These are phyloP conservation scores for Boletus reticuloceps DNA, from an alignment of 768 basidiomycete species.

Conservation along the genomic window DNA sequence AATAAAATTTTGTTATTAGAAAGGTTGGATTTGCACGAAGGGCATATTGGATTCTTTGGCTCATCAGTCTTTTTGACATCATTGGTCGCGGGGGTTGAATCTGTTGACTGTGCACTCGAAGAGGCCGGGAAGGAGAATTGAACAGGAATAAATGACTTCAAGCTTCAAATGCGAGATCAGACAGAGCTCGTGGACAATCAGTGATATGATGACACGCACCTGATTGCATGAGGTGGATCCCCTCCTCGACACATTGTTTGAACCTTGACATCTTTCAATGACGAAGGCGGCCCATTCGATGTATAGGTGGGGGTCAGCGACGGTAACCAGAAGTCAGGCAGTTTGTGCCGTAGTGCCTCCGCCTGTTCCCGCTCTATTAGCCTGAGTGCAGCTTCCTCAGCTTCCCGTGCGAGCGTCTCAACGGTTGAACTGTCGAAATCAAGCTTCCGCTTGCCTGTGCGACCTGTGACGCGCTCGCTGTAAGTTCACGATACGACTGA, in stretches of 20 bases:
- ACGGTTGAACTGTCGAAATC: conserved; percentile 73
- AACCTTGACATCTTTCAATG: conserved; percentile 76
- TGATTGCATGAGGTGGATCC: conserved; percentile 70
- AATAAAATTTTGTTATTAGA: conserved; percentile 75
- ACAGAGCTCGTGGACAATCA: not conserved
- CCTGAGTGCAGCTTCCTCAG: conserved; percentile 83
- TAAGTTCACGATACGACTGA: not conserved
- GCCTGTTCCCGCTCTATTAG: conserved; percentile 85
- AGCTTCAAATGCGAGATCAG: conserved; percentile 38
- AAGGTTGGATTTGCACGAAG: conserved; percentile 81
- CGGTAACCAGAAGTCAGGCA: conserved; percentile 97
- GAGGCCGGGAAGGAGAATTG: conserved; percentile 62
- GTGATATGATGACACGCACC: conserved; percentile 45
- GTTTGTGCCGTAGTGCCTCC: conserved; percentile 79
- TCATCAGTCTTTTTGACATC: conserved; percentile 50
- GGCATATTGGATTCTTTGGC: conserved; percentile 66
- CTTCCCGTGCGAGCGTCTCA: conserved; percentile 69
- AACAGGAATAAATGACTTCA: conserved; percentile 81
- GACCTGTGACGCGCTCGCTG: conserved; percentile 34
- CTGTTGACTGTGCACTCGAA: conserved; percentile 36
- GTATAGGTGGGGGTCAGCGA: conserved; percentile 84
- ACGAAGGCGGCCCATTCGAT: conserved; percentile 57
- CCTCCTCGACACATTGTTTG: conserved; percentile 89
- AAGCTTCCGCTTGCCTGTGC: conserved; percentile 81
- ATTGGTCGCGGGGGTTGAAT: conserved; percentile 37